These are phyloP conservation scores for Yamadazyma spencermartinsiae DNA, from an alignment of 1,139 yeast species.

Conservation along the genomic window DNA sequence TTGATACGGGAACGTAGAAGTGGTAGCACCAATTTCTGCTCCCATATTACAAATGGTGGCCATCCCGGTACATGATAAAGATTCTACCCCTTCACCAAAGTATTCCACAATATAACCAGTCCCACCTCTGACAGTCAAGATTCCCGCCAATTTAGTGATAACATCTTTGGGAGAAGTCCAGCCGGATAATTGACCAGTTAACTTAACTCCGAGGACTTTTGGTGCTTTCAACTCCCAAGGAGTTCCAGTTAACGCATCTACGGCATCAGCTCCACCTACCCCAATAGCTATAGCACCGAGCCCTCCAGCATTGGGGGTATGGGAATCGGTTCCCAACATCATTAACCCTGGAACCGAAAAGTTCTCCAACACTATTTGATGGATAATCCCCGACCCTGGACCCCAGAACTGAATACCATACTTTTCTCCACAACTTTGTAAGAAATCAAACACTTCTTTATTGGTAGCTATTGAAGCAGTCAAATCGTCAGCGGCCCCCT, in stretches of 20 bases:
- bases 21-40: conserved; percentile 98
- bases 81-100: conserved; percentile 88
- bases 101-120: conserved; percentile 95
- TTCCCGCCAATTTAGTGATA: conserved; percentile 86
- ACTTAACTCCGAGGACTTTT: conserved; percentile 83
- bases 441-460: conserved; percentile 90
- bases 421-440: conserved; percentile 85
- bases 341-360: conserved; percentile 91
- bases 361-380: conserved; percentile 94
- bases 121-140: conserved; percentile 93
- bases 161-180: conserved; percentile 98
- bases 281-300: conserved; percentile 96
- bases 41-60: conserved; percentile 99
- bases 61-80: conserved; percentile 95
- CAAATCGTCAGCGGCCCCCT: conserved; percentile 83
- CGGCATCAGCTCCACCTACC: conserved; percentile 99
- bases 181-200: conserved; percentile 81
- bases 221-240: conserved; percentile 99
- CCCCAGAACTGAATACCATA: conserved; percentile 99
- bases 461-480: conserved; percentile 75
- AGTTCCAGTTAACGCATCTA: conserved; percentile 93
- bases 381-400: conserved; percentile 98
- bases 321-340: conserved; percentile 97
- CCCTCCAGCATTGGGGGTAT: conserved; percentile 98
- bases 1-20: conserved; percentile 94